These are phyloP conservation scores for Vitis riparia DNA, from an alignment of 164 flowering plant species.

Conservation along the genomic window DNA sequence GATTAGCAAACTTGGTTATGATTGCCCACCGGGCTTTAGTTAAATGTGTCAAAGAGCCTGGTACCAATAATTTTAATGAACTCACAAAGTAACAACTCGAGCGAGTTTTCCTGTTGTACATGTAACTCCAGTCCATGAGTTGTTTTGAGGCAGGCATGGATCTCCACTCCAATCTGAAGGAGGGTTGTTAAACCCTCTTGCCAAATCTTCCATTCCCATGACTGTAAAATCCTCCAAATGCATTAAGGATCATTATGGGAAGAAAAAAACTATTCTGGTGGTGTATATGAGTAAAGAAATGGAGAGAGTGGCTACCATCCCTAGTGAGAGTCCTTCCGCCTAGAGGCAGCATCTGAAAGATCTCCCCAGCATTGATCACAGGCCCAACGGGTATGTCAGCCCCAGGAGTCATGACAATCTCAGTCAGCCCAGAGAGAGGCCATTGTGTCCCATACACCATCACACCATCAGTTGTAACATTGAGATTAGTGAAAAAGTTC, in stretches of 20 bases:
- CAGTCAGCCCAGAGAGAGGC: constrained; percentile 74
- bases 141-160: constrained; percentile 74
- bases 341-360: constrained; percentile 56
- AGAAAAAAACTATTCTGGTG: not conserved
- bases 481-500: constrained; percentile 53
- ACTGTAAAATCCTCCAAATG: constrained; percentile 28
- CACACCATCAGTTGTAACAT: constrained; percentile 61
- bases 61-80: constrained; percentile 8
- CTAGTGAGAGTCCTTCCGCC: constrained; percentile 61
- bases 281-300: too few species aligned
- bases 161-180: constrained; percentile 90
- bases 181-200: constrained; percentile 52
- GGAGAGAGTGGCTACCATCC: constrained; percentile 55
- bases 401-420: constrained; percentile 47
- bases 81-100: constrained; percentile 68
- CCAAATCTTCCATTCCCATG: constrained; percentile 62
- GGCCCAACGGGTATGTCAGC: constrained; percentile 68
- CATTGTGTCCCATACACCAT: constrained; percentile 50
- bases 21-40: not conserved
- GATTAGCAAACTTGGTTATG: too few species aligned
- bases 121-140: constrained; percentile 84
- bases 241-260: not conserved
- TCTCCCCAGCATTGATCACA: constrained; percentile 77
- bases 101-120: constrained; percentile 42
- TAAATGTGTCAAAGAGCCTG: not conserved